A percentile compares a stretch with the other conserved stretches of the same genome.
These are phyloP conservation scores for Nakazawaea wyomingensis DNA, from an alignment of 805 yeast genomes.

Conservation along the genomic window DNA sequence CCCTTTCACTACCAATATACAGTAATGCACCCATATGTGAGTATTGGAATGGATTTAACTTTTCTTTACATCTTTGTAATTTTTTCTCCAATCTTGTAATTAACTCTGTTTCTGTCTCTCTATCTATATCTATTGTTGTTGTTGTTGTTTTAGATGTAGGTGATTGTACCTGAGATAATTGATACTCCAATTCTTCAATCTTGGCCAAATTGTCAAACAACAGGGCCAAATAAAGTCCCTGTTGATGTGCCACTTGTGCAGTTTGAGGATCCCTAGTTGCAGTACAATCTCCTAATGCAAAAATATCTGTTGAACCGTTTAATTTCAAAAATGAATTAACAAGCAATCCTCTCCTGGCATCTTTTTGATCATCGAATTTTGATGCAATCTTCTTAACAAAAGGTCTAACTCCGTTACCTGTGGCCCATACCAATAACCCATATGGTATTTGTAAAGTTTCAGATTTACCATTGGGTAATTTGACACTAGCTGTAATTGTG, in stretches of 20 bases:
- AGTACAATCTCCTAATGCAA: conserved; percentile 93
- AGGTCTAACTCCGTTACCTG: conserved; percentile 89
- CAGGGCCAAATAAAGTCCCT: conserved; percentile 76
- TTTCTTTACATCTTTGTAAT: conserved; percentile 34
- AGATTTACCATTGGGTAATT: conserved; percentile 61
- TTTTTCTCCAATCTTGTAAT: conserved; percentile 42
- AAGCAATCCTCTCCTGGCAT: conserved; percentile 85
- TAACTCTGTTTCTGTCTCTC: conserved; percentile 29
- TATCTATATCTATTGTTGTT: too few relatives aligned
- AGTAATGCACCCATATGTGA: conserved; percentile 91
- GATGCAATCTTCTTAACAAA: conserved; percentile 62
- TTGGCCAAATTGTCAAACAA: conserved; percentile 62
- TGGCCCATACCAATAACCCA: conserved; percentile 95
- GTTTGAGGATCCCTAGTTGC: conserved; percentile 90
- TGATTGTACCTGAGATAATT: conserved; percentile 21
- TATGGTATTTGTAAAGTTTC: conserved; percentile 64
- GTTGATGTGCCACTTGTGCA: conserved; percentile 96
- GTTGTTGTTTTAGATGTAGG: too few relatives aligned
- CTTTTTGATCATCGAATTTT: conserved; percentile 69
- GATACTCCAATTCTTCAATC: conserved; percentile 51
- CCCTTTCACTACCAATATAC: conserved; percentile 88
- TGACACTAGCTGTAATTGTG: conserved; percentile 64
- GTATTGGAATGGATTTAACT: conserved; percentile 63
- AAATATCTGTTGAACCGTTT: conserved; percentile 76
- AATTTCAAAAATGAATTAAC: conserved; percentile 79